Evolutionary conservation across 2,329 filamentous ascomycete genomes (phyloP), one percentile per base, ranked within the genome.

Genomic region (Aspergillus ochraceus): DNA sequence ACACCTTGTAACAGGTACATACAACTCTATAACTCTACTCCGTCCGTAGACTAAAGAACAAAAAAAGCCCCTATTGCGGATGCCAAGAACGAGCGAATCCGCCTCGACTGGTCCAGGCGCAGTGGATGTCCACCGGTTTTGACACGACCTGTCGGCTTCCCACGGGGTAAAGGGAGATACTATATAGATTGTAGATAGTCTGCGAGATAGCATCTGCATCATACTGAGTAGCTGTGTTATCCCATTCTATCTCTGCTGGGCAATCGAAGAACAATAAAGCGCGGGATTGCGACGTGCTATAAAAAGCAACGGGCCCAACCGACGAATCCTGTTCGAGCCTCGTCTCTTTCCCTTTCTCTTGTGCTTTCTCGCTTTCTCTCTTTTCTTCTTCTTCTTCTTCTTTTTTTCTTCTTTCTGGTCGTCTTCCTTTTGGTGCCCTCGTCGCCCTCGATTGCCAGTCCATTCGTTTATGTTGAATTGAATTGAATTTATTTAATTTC

Each of bases 251-350:
- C 24, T 24, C 24, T 24, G 24, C 24, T 24, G 24, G 24, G 24
- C 11, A 36, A 17, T 17, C 11, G 32, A 14, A 36, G 32, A 14
- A 14, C 1, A n/a, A 42, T 39, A 14, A n/a, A n/a, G n/a, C 3
- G 6, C 6, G 6, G 6, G 17, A 42, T n/a, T n/a, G 14, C 14
- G 36, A 32, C 19, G 50, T 29, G 24, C 61, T 60, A 52, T 50
- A 55, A 60, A 60, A 64, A 64, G 60, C 50, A 59, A 55, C 53
- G 46, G 51, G 49, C 52, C 55, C 49, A 61, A 54, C 59, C 55
- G 36, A 29, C 51, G 58, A 52, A 42, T 36, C 42, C 30, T 30
- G n/a, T 29, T 39, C 19, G 14, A 19, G 12, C 26, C 24, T 52
- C 20, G 26, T 17, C 24, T 46, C 19, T 30, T 20, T 26, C 36